A percentile compares a stretch with the other conserved stretches of the same genome.
phyloP scores from a whole-genome alignment of 1,139 yeast species.

The Debaryomycetaceae sp. region DNA sequence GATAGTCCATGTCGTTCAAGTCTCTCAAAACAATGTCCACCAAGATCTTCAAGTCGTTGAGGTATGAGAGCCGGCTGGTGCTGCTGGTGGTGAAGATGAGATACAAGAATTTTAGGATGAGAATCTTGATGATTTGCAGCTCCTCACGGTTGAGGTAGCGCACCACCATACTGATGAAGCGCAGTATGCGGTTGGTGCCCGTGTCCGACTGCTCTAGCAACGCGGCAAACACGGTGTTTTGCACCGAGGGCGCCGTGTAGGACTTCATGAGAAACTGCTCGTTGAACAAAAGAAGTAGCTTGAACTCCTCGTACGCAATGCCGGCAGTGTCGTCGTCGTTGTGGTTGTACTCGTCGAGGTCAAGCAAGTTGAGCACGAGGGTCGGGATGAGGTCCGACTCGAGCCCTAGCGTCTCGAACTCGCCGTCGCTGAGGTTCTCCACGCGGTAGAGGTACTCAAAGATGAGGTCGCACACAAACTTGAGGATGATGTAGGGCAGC shows the following conservation, averaged over 20 bases:
- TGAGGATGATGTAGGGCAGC: slow-evolving; percentile 31
- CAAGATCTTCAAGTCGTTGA: slow-evolving; percentile 81
- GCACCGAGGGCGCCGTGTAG: slow-evolving; percentile 25
- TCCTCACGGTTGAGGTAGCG: slow-evolving; percentile 72
- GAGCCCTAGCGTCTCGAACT: slow-evolving; percentile 27
- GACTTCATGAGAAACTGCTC: slow-evolving; percentile 80
- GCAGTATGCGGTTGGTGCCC: slow-evolving; percentile 22
- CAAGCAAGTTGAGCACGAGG: slow-evolving; percentile 50
- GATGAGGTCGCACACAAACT: slow-evolving; percentile 39
- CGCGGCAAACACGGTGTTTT: slow-evolving; percentile 48
- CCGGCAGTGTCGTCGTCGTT: slow-evolving; percentile 45
- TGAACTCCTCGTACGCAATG: slow-evolving; percentile 69
- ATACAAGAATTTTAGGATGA: slow-evolving; percentile 75
- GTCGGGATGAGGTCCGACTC: slow-evolving; percentile 26
- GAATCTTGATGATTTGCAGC: slow-evolving; percentile 67
- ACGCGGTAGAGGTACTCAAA: slow-evolving; percentile 40
- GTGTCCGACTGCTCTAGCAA: slow-evolving; percentile 21
- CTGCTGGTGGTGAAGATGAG: slow-evolving; percentile 64
- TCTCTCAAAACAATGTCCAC: slow-evolving; percentile 85
- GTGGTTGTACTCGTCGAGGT: slow-evolving; percentile 42
- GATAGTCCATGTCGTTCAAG: slow-evolving; percentile 55
- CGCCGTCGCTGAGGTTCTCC: slow-evolving; percentile 31
- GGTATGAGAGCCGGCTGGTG: slow-evolving; percentile 66
- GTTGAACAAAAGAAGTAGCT: slow-evolving; percentile 67
- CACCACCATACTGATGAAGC: slow-evolving; percentile 37